A percentile compares a stretch with the other conserved stretches of the same genome.
Conservation (phyloP, 2,329 filamentous ascomycete genomes). For the Diaporthe caulivora region DNA sequence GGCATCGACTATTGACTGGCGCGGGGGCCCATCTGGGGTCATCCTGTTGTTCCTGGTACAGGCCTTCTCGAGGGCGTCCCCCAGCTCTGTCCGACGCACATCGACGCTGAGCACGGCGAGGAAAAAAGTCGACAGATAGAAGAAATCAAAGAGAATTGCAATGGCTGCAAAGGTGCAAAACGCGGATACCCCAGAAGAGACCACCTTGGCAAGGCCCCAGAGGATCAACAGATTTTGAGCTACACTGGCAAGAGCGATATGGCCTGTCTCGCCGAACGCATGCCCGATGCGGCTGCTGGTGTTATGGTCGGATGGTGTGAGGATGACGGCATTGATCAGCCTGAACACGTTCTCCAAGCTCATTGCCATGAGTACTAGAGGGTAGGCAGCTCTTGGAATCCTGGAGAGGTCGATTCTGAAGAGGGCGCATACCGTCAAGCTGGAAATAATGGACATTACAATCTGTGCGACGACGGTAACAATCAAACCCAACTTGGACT, state of each 20-base stretch:
- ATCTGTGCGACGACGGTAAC: conserved; percentile 79
- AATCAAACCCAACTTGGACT: conserved; percentile 80
- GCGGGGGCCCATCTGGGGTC: conserved; percentile 44
- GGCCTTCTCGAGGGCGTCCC: conserved; percentile 75
- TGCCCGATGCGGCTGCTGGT: conserved; percentile 78
- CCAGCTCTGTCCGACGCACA: conserved; percentile 80
- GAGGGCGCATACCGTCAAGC: conserved; percentile 83
- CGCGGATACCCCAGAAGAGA: conserved; percentile 77
- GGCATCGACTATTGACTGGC: conserved; percentile 70
- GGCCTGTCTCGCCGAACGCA: conserved; percentile 79
- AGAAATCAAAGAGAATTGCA: conserved; percentile 81
- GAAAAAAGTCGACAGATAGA: conserved; percentile 85
- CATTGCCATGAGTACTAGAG: conserved; percentile 80
- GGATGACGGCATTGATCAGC: conserved; percentile 81
- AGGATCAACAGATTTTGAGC: conserved; percentile 77
- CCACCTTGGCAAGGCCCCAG: conserved; percentile 73
- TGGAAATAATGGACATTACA: conserved; percentile 79
- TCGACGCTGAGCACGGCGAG: conserved; percentile 84
- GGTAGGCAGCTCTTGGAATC: conserved; percentile 81
- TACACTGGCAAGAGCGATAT: conserved; percentile 76
- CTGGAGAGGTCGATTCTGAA: conserved; percentile 81
- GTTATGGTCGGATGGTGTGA: conserved; percentile 76
- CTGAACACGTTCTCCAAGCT: conserved; percentile 85
- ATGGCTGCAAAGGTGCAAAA: conserved; percentile 84
- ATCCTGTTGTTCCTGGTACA: conserved; percentile 56